phyloP scores from a whole-genome alignment of 192 early-diverging fungal species.

The Linnemannia exigua region DNA sequence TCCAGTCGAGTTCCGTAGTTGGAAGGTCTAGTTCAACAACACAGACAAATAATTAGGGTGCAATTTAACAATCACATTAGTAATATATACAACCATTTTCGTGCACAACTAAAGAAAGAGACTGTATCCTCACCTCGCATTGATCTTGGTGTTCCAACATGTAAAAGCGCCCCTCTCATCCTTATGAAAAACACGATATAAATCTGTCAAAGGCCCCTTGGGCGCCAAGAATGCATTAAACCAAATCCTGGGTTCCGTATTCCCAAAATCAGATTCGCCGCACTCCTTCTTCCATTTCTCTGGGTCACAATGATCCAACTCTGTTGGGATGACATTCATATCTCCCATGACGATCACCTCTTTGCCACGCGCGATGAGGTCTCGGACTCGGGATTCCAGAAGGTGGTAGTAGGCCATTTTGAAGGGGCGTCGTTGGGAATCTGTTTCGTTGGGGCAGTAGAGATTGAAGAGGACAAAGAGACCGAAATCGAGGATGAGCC shows the following conservation, averaged over 20 bases:
- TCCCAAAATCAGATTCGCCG: conserved; percentile 68
- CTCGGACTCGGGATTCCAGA: conserved; percentile 62
- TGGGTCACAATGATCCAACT: conserved; percentile 84
- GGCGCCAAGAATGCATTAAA: conserved; percentile 71
- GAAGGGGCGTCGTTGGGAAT: conserved; percentile 62
- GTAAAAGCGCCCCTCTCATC: conserved; percentile 65
- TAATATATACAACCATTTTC: too few relatives aligned
- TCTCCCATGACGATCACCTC: conserved; percentile 77
- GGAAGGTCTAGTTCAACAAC: conserved; percentile 48
- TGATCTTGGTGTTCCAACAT: conserved; percentile 81
- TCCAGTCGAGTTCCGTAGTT: conserved; percentile 81
- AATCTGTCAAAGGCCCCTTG: conserved; percentile 73
- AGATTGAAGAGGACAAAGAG: conserved; percentile 83
- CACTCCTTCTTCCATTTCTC: conserved; percentile 66
- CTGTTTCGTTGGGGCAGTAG: conserved; percentile 74
- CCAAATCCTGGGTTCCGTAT: conserved; percentile 73
- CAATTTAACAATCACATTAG: background rate
- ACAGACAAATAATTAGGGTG: background rate
- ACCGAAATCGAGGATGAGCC: conserved; percentile 79
- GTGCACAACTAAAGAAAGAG: background rate
- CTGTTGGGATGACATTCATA: conserved; percentile 73
- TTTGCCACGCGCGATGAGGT: conserved; percentile 63
- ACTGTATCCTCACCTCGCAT: conserved; percentile 65
- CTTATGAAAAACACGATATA: conserved; percentile 76
- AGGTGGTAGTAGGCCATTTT: conserved; percentile 67